These are phyloP conservation scores for Clarireedia paspali DNA, from an alignment of 2,329 filamentous ascomycete genomes.

Conservation along the genomic window DNA sequence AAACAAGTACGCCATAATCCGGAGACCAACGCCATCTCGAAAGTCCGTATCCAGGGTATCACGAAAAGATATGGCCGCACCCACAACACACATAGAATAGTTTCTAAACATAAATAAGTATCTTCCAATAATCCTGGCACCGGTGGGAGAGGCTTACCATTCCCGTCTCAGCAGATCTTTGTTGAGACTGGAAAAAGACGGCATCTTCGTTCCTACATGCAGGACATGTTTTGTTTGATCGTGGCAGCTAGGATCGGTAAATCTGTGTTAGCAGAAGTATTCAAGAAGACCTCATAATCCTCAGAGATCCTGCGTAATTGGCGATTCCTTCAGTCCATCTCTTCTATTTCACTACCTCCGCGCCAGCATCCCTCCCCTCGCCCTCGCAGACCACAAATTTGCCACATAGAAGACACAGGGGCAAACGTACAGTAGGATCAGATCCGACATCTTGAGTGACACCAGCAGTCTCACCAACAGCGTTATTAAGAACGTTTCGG, in stretches of 20 bases:
- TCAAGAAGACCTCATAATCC: slow-evolving; percentile 4
- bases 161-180: slow-evolving; percentile 92
- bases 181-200: slow-evolving; percentile 98
- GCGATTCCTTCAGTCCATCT: not conserved
- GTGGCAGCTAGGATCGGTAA: slow-evolving; percentile 66
- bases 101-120: slow-evolving; percentile 49
- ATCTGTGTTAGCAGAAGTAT: slow-evolving; percentile 32
- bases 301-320: not conserved
- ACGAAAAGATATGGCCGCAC: slow-evolving; percentile 81
- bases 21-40: slow-evolving; percentile 5
- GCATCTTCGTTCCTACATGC: slow-evolving; percentile 80
- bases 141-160: slow-evolving; percentile 61
- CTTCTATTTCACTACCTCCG: not conserved
- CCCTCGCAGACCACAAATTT: slow-evolving; percentile 35
- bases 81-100: slow-evolving; percentile 89
- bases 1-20: slow-evolving; percentile 1
- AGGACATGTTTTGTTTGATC: slow-evolving; percentile 79
- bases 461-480: slow-evolving; percentile 89
- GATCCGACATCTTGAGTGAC: slow-evolving; percentile 95
- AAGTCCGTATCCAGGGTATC: slow-evolving; percentile 15
- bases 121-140: not conserved
- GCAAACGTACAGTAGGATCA: slow-evolving; percentile 91
- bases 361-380: slow-evolving; percentile 14
- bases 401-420: slow-evolving; percentile 42
- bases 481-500: slow-evolving; percentile 86